phyloP scores from a whole-genome alignment of 2,329 filamentous ascomycete genomes.

The Xylariaceae sp. region DNA sequence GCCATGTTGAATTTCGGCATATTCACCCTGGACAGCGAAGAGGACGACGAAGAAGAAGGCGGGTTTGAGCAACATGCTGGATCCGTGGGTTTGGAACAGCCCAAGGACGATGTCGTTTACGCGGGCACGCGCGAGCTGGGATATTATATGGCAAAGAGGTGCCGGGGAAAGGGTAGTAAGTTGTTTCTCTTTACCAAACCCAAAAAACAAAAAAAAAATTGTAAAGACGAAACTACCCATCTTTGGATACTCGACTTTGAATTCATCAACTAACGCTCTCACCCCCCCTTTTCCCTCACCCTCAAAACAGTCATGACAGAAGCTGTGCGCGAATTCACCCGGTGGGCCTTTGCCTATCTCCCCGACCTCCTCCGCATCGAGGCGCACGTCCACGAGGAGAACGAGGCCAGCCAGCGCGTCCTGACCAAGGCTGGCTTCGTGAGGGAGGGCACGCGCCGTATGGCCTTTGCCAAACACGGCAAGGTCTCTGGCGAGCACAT shows the following conservation, averaged over 20 bases:
- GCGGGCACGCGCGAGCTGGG: slow-evolving; percentile 43
- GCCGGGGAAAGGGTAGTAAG: slow-evolving; percentile 43
- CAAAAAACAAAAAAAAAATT: background rate
- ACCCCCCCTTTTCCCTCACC: too few species aligned
- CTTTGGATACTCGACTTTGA: too few species aligned
- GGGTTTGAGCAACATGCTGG: too few species aligned
- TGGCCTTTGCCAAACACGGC: slow-evolving; percentile 39
- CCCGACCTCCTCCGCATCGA: slow-evolving; percentile 39
- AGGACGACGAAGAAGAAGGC: too few species aligned
- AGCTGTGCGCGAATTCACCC: slow-evolving; percentile 33
- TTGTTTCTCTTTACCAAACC: slow-evolving; percentile 26
- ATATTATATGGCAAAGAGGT: slow-evolving; percentile 40
- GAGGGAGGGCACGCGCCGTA: slow-evolving; percentile 39
- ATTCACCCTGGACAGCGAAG: too few species aligned
- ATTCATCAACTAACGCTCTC: too few species aligned
- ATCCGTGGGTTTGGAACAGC: slow-evolving; percentile 35
- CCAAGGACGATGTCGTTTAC: slow-evolving; percentile 34
- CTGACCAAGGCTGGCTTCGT: slow-evolving; percentile 39
- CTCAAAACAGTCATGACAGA: slow-evolving; percentile 10
- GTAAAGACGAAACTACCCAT: too few species aligned
- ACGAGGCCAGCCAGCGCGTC: slow-evolving; percentile 39
- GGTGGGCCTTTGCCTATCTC: slow-evolving; percentile 41
- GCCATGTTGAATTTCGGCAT: slow-evolving; percentile 7
- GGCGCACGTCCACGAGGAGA: slow-evolving; percentile 33
- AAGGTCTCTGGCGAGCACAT: slow-evolving; percentile 33